Conservation (phyloP, 805 yeast species). For the Candida orba region DNA sequence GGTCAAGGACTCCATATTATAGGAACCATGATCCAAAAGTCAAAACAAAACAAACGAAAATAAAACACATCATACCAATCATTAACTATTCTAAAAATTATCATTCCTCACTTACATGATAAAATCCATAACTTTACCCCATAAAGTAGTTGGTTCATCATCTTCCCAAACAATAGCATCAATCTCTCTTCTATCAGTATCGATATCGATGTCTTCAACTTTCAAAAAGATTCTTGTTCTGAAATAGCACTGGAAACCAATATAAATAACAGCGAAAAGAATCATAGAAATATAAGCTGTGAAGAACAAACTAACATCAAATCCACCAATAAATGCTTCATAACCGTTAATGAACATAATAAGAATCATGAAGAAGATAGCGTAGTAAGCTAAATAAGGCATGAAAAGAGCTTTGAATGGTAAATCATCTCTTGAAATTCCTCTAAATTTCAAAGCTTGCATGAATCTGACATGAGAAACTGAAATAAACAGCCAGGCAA, state of each 20-base stretch:
- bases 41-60: no score
- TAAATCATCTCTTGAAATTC: constrained; percentile 57
- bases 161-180: constrained; percentile 57
- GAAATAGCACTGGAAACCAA: constrained; percentile 45
- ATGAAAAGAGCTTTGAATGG: constrained; percentile 68
- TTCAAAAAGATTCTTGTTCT: constrained; percentile 39
- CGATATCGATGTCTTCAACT: constrained; percentile 60
- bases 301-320: constrained; percentile 52
- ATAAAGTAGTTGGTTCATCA: constrained; percentile 36
- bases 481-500: constrained; percentile 64
- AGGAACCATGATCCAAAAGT: no score
- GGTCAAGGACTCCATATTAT: no score
- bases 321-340: constrained; percentile 45
- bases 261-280: constrained; percentile 48
- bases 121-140: constrained; percentile 32
- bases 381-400: constrained; percentile 64
- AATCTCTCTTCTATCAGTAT: constrained; percentile 58
- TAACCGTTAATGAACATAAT: constrained; percentile 71
- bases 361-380: constrained; percentile 43
- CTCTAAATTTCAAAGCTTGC: constrained; percentile 53
- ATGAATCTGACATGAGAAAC: constrained; percentile 64
- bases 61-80: no score
- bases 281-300: constrained; percentile 67
- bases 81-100: not conserved
- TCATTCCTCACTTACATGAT: no score